These are phyloP conservation scores for Colletotrichum sp. DNA, from an alignment of 2,329 filamentous ascomycete species.

Conservation along the genomic window DNA sequence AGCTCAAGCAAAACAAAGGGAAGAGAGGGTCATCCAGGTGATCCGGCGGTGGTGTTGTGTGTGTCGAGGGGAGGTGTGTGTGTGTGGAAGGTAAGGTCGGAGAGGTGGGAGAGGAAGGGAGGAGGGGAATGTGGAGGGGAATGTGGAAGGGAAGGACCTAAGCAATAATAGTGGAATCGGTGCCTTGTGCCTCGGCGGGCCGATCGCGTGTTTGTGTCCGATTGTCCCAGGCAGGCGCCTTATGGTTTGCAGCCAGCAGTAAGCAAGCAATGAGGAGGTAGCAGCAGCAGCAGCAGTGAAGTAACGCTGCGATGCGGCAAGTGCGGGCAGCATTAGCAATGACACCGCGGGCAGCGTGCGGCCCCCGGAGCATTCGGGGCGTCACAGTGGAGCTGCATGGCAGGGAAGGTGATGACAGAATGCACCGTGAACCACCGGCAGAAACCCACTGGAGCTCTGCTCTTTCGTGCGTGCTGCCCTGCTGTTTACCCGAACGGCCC, in stretches of 20 bases:
- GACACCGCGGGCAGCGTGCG: neutral
- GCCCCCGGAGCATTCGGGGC: neutral
- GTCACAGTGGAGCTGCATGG: neutral
- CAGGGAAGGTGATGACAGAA: conserved; percentile 19
- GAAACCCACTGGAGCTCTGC: neutral
- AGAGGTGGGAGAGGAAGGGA: neutral
- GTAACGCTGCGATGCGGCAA: neutral
- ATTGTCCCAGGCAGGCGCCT: neutral
- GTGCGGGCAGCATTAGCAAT: neutral
- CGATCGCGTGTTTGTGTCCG: neutral
- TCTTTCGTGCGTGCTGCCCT: neutral
- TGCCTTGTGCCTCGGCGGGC: conserved; percentile 3
- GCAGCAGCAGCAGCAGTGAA: neutral
- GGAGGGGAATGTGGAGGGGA: neutral
- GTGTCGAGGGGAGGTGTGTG: neutral
- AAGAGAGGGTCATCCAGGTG: conserved; percentile 30
- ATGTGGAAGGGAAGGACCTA: neutral
- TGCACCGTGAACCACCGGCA: neutral
- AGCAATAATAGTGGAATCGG: neutral
- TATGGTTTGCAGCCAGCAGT: neutral
- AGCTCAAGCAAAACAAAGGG: conserved; percentile 9
- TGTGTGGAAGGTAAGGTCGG: neutral
- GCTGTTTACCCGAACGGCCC: neutral
- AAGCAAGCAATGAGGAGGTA: neutral
- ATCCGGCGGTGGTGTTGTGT: conserved; percentile 27